Conservation (phyloP, 768 basidiomycete genomes). For the Phaeolepiota aurea region DNA sequence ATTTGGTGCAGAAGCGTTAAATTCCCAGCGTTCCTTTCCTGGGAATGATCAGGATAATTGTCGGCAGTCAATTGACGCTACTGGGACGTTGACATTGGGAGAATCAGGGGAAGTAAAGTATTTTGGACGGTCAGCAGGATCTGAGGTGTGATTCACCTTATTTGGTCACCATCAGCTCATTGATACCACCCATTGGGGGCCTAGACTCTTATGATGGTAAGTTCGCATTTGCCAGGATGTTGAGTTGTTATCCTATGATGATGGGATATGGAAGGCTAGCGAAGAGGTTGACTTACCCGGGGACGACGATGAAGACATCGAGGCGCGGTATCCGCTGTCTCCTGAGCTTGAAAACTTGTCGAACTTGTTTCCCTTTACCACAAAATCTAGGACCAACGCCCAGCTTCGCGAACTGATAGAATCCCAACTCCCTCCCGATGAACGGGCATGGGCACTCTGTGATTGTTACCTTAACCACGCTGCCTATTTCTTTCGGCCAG, state of each 20-base stretch:
- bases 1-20: slow-evolving; percentile 44
- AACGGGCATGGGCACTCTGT: slow-evolving; percentile 29
- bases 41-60: slow-evolving; percentile 25
- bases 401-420: slow-evolving; percentile 25
- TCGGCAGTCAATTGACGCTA: slow-evolving; percentile 37
- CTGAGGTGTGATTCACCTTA: slow-evolving; percentile 32
- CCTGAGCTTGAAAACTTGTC: slow-evolving; percentile 27
- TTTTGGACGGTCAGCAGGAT: slow-evolving; percentile 56
- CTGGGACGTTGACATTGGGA: slow-evolving; percentile 57
- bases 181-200: background rate
- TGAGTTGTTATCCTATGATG: no score
- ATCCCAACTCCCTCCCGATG: slow-evolving; percentile 33
- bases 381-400: slow-evolving; percentile 18
- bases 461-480: slow-evolving; percentile 37
- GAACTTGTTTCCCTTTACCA: slow-evolving; percentile 32
- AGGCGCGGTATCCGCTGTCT: slow-evolving; percentile 10
- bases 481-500: slow-evolving; percentile 40
- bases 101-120: slow-evolving; percentile 56
- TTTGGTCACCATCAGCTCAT: background rate
- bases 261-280: slow-evolving; percentile 20
- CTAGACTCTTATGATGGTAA: slow-evolving; percentile 34
- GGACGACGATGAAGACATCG: slow-evolving; percentile 15
- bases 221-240: no score
- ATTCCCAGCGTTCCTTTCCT: slow-evolving; percentile 12
- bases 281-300: slow-evolving; percentile 20